phyloP scores from a whole-genome alignment of 2,329 filamentous ascomycete genomes.

The Fusarium illudens region DNA sequence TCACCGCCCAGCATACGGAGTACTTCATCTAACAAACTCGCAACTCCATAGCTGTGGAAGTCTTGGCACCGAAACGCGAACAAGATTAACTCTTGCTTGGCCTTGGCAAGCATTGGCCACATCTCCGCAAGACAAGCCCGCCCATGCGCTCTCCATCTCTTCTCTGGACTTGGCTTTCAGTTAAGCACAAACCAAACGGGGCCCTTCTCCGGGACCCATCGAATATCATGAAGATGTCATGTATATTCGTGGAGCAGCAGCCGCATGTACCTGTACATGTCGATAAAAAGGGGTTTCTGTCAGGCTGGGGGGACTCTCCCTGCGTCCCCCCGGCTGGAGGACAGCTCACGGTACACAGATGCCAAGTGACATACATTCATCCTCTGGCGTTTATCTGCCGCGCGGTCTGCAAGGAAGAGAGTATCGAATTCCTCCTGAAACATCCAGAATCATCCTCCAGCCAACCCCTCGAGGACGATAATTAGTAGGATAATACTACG shows the following conservation, averaged over 20 bases:
- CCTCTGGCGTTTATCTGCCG: slow-evolving; percentile 3
- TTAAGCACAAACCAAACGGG: slow-evolving; percentile 25
- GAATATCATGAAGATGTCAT: slow-evolving; percentile 7
- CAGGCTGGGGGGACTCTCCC: slow-evolving; percentile 1
- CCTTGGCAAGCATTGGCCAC: not conserved
- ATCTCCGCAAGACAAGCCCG: not conserved
- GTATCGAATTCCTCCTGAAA: slow-evolving; percentile 25
- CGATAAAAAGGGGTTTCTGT: slow-evolving; percentile 7
- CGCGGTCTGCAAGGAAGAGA: not conserved
- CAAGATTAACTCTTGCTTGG: slow-evolving; percentile 7
- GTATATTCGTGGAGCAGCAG: not conserved
- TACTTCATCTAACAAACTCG: not conserved
- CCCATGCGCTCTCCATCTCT: slow-evolving; percentile 16
- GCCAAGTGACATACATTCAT: not conserved
- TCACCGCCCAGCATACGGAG: not conserved
- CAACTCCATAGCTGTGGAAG: slow-evolving; percentile 6
- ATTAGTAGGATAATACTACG: no score
- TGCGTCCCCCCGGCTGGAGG: not conserved
- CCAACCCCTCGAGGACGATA: not conserved
- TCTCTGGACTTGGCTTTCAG: slow-evolving; percentile 28
- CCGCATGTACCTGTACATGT: slow-evolving; percentile 20
- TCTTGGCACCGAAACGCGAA: slow-evolving; percentile 22
- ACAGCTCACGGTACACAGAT: slow-evolving; percentile 1
- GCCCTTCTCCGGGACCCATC: slow-evolving; percentile 1
- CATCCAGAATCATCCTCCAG: not conserved